Evolutionary conservation across 225 moss, liverwort and hornwort genomes (phyloP).

Genomic region (Bryoerythrophyllum caledonicum): DNA sequence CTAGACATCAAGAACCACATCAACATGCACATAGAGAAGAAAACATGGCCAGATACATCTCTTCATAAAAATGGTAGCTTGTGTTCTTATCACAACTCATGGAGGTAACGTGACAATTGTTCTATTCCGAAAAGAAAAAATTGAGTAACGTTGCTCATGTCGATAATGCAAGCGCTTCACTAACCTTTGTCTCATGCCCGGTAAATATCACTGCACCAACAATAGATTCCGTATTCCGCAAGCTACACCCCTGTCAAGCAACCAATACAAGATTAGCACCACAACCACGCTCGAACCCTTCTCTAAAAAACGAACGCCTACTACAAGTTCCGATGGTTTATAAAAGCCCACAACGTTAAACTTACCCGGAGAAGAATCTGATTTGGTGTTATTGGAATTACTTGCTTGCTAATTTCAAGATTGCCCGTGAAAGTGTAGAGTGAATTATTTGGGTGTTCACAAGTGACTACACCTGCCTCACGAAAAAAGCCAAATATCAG

Average conservation of each 20-base stretch:
- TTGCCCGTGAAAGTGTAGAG: constrained; percentile 93
- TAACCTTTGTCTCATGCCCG: constrained; percentile 93
- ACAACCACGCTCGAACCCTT: not conserved
- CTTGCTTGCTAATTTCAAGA: constrained; percentile 78
- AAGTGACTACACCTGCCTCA: constrained; percentile 67
- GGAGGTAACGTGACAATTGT: not conserved
- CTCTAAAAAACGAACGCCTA: constrained; percentile 4
- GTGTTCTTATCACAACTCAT: not conserved
- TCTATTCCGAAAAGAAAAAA: not conserved
- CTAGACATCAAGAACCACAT: constrained; percentile 15
- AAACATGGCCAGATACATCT: constrained; percentile 16
- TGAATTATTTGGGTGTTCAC: constrained; percentile 94
- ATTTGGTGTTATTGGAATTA: constrained; percentile 84
- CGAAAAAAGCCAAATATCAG: constrained; percentile 6
- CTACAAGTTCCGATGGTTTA: not conserved
- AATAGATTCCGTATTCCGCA: constrained; percentile 83
- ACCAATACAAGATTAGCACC: constrained; percentile 23
- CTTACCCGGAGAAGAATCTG: constrained; percentile 89
- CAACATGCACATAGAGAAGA: constrained; percentile 1
- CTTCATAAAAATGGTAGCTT: too few species aligned
- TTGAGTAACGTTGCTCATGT: not conserved
- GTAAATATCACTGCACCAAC: constrained; percentile 87
- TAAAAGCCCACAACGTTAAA: not conserved
- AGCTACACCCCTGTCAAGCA: constrained; percentile 77
- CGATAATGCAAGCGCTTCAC: constrained; percentile 18